Evolutionary conservation across 139 green algal genomes (phyloP).

Genomic region (Tetraselmis striata): DNA sequence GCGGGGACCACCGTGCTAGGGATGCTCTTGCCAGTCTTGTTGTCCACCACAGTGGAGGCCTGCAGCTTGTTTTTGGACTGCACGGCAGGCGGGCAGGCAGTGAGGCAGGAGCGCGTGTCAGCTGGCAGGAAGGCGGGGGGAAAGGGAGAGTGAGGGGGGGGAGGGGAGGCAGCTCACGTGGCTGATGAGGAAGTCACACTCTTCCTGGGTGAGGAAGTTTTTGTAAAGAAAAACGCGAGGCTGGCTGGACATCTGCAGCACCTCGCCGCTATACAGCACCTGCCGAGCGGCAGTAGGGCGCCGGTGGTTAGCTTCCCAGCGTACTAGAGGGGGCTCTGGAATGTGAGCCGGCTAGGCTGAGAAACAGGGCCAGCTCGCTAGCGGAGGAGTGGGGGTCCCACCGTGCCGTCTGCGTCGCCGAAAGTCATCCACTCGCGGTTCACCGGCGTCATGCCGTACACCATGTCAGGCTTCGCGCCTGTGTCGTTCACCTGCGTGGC

Average conservation of each 20-base stretch:
- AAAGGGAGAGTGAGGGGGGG: too few species aligned
- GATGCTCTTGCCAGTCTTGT: constrained; percentile 38
- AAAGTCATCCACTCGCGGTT: background rate
- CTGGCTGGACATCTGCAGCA: constrained; percentile 40
- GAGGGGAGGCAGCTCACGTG: constrained; percentile 10
- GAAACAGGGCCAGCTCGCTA: background rate
- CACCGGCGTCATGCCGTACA: background rate
- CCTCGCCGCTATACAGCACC: constrained; percentile 44
- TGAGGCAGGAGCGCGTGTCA: too few species aligned
- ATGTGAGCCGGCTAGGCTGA: too few species aligned
- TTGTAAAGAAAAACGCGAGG: constrained; percentile 40
- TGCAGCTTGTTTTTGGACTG: constrained; percentile 17
- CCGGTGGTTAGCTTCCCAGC: too few species aligned
- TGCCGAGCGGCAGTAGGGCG: too few species aligned
- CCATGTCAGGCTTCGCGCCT: too few species aligned
- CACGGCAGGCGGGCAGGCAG: too few species aligned
- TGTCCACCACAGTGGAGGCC: constrained; percentile 51
- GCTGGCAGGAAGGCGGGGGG: too few species aligned
- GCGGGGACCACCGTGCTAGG: background rate
- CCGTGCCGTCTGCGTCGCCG: background rate
- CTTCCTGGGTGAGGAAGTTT: constrained; percentile 42
- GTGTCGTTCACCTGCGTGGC: too few species aligned
- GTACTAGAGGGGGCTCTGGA: too few species aligned
- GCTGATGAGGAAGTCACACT: constrained; percentile 48
- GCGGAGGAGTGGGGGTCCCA: background rate